Evolutionary conservation across 305 asterid species (phyloP), one percentile per base, ranked within the genome.

Genomic region (Nicotiana rustica): DNA sequence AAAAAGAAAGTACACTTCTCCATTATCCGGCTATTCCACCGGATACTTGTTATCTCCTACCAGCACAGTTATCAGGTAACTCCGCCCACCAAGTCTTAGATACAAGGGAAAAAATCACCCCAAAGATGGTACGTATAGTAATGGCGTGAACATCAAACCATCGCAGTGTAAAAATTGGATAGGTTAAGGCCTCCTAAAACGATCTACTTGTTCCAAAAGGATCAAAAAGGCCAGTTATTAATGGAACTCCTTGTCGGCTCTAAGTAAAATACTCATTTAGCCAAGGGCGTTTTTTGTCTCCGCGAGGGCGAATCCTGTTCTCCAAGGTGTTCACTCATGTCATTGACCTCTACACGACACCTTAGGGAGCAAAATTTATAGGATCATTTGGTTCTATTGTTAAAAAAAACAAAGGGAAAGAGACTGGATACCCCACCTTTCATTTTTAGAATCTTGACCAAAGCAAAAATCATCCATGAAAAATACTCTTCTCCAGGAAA

Each of bases 311-410:
- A 66, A 66, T 47, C 73, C 1, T 2, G 44, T 66, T 66, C 44
- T 66, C 19, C 71, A 13, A 31, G 44, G 25, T 31, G 13, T 31
- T 66, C 18, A 29, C 66, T 65, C 38, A 65, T 38, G 14, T 10
- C 18, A 29, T 29, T 65, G 70, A 19, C 9, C 19, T 19, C 25
- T 18, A 73, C 21, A 60, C 38, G 21, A 21, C 79, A 73, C 61
- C 79, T 8, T 73, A 47, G 78, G 14, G 41, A 14, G 41, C 35
- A 73, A 73, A 73, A 73, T 21, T 49, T 21, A 73, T 21, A 47
- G 41, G 62, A 60, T 4, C 21, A 47, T 12, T 73, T 49, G 61
- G 35, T 71, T 47, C 79, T 21, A 71, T 6, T 71, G 21, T 47
- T 25, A 21, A n/a, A 47, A 36, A 21, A 10, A 47, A 18, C 4